Evolutionary conservation across 805 yeast species (phyloP).

Genomic region (Zygoascus bituminiphila): DNA sequence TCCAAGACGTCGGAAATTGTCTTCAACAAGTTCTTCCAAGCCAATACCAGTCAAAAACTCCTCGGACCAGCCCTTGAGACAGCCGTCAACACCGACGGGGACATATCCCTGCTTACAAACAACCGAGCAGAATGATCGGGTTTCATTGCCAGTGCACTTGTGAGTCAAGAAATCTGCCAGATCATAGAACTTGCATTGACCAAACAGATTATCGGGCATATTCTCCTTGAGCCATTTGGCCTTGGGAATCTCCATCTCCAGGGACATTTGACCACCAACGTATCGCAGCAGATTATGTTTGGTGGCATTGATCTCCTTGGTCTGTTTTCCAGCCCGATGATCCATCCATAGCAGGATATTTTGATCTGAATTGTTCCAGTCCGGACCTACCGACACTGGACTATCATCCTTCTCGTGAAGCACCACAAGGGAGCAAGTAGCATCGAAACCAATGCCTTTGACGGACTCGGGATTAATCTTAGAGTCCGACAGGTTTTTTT

Average conservation of each 20-base stretch:
- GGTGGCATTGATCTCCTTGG: slow-evolving; percentile 71
- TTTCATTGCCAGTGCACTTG: slow-evolving; percentile 80
- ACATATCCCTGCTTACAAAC: slow-evolving; percentile 95
- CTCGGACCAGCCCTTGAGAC: slow-evolving; percentile 80
- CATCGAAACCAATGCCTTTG: slow-evolving; percentile 91
- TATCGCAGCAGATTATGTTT: slow-evolving; percentile 73
- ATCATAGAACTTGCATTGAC: slow-evolving; percentile 73
- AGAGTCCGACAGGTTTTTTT: slow-evolving; percentile 63
- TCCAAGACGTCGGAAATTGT: slow-evolving; percentile 72
- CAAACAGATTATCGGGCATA: slow-evolving; percentile 54
- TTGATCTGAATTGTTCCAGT: slow-evolving; percentile 61
- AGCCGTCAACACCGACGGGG: slow-evolving; percentile 85
- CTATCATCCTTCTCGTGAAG: slow-evolving; percentile 53
- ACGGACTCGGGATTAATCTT: slow-evolving; percentile 60
- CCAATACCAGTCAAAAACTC: slow-evolving; percentile 65
- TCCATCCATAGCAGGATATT: slow-evolving; percentile 97
- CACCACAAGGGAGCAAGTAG: slow-evolving; percentile 91
- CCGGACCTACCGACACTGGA: slow-evolving; percentile 90
- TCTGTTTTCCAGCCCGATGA: slow-evolving; percentile 83
- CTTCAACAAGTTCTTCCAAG: slow-evolving; percentile 66
- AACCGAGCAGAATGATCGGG: slow-evolving; percentile 81
- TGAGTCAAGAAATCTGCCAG: slow-evolving; percentile 87
- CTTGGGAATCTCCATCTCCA: slow-evolving; percentile 97
- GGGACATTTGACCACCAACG: slow-evolving; percentile 96
- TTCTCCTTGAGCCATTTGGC: slow-evolving; percentile 92